Evolutionary conservation across 495 filamentous ascomycete genomes (phyloP), one percentile per base, ranked within the genome.

Genomic region (Talaromyces wortmannii): DNA sequence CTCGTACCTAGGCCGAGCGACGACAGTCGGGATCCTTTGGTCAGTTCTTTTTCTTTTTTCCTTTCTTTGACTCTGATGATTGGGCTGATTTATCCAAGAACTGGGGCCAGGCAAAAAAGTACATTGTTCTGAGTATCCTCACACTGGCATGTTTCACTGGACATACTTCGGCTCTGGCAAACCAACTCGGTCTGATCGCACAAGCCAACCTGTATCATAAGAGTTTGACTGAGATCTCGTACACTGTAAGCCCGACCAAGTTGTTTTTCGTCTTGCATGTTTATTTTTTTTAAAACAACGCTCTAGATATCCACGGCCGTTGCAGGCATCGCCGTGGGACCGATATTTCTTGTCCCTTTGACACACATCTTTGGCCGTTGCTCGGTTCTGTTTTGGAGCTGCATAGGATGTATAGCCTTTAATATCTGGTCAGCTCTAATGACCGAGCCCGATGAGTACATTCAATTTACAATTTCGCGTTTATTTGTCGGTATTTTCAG

Each of bases 391-490:
- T 66, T 72, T 44, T 72, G 67, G 69, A 61, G 62, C 29, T 18
- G 67, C 5, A 30, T 71, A 11, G 62, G 48, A 33, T 32, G 48
- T 32, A 31, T 66, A n/a, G 50, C 31, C 1, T 59, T 59, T 52
- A 48, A 53, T 31, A 58, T 69, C 8, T 71, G 68, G 68, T 52
- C 60, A 4, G 66, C 63, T 8, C 31, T 50, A 6, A 68, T 68
- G 63, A 71, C 66, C 13, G 30, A 52, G 12, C 16, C 23, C 13
- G 50, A 61, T 48, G 57, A 71, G n/a, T 71, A 69, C 52, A 60
- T 67, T 33, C n/a, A 57, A 31, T 72, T 71, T 43, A 56, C 67
- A n/a, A 52, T 70, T 6, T 68, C 70, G 5, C 62, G 70, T 32
- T 54, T 66, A 31, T 63, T 70, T 40, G 55, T 53, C 31, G 67